Base-by-base conservation (phyloP, 768 basidiomycete species). In the Chiua virens region DNA sequence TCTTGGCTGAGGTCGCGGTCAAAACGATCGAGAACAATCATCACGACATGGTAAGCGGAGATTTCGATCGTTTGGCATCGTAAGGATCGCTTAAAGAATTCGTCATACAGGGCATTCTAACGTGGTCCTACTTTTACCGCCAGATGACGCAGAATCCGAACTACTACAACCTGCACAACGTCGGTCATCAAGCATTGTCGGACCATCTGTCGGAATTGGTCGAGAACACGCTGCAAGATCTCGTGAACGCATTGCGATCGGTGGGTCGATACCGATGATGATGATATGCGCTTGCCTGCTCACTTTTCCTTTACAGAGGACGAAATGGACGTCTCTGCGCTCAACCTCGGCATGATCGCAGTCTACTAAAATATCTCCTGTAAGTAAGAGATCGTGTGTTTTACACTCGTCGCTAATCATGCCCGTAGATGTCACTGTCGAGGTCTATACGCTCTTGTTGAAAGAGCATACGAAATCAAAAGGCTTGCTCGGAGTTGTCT, bases 11-110 rank as follows among this genome's bases (percentile, higher is more conserved):
- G 70, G 97, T 98, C 56, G 95, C 95, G 9, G 94, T 98, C 37
- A 96, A 94, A 74, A 98, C 95, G 13, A 98, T 98, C 50, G 94
- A 98, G 73, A 98, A 98, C 71, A 99, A 99, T 75, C 96, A 99
- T 70, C 92, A 97, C 66, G 91, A 89, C 0, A 89, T 93, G 88
- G 89, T 88, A 54, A 22, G 68, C n/a, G 18, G 21, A 34, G 28
- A 40, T 14, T n/a, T 27, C n/a, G 20, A 8, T 22, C 6, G 22
- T n/a, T 25, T 38, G 11, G 3, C 15, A 34, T 17, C 1, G 34
- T 10, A 18, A 9, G 42, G 1, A 27, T 28, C 22, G 15, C 39
- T 50, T n/a, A 46, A 25, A 49, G 47, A 48, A 0, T 37, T 42
- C 6, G 30, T 45, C 3, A 15, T n/a, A n/a, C 57, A 92, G 85